Base-by-base conservation (phyloP, 345 rosid genomes). In the Bruguiera sexangula region DNA sequence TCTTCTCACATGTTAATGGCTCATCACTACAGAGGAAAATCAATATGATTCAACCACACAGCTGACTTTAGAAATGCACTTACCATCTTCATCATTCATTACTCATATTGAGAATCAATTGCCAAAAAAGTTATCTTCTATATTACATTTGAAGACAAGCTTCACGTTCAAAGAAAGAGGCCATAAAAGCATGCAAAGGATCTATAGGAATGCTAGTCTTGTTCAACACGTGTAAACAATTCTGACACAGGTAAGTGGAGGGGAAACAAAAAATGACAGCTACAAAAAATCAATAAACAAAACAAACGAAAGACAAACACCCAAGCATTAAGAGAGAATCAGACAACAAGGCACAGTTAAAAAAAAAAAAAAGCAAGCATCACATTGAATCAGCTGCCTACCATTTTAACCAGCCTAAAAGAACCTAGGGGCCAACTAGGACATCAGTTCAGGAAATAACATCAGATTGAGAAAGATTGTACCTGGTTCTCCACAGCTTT, bases 401-500 rank as follows among this genome's bases (percentile, higher is more conserved):
- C 29, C 59, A 55, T 29, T 22, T 55, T 13, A n/a, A 55, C 15
- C 29, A 56, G 6, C 16, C 16, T 56, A 24, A 21, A 56, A 9
- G 29, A n/a, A 29, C 46, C 6, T 21, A 46, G 34, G n/a, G 11
- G 11, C 3, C 70, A 21, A 54, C 15, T 26, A 16, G 15, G 26
- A 57, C 29, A 69, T 46, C 31, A 24, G 29, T 43, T 39, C 4
- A 53, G 20, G 7, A 36, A 27, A 18, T 1, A 3, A 8, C 16
- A 48, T 21, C 21, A 52, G 18, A 21, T 32, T 52, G 22, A 15
- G 10, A 1, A 1, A 18, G 3, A 24, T 46, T 21, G 36, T 80
- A 87, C 93, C 88, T 86, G 91, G 81, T 81, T 89, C 9, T 39
- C 69, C 50, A 88, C 90, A 69, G 85, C 87, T 79, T 90, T 90